A percentile compares a stretch with the other conserved stretches of the same genome.
These are phyloP conservation scores for Tulasnella sp. DNA, from an alignment of 768 basidiomycete species.

Conservation along the genomic window DNA sequence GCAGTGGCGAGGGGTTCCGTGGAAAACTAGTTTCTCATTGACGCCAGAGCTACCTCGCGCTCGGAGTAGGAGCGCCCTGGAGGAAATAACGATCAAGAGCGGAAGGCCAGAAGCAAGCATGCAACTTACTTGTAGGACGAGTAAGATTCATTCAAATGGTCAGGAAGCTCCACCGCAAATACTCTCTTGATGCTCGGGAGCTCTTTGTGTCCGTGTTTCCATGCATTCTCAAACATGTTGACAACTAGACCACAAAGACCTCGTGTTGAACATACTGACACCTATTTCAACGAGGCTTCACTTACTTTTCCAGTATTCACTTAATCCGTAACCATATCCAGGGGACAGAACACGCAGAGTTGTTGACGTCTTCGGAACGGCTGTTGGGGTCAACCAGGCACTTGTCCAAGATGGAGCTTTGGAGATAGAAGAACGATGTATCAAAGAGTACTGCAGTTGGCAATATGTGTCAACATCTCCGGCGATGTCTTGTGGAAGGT, in stretches of 20 bases:
- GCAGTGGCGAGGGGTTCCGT: neutral
- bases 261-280: neutral
- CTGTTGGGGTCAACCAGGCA: neutral
- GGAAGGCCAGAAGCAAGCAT: neutral
- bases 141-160: neutral
- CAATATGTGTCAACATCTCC: neutral
- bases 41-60: neutral
- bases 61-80: neutral
- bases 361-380: neutral
- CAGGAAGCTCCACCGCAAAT: constrained; percentile 1
- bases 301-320: neutral
- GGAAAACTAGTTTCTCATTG: neutral
- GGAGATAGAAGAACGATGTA: neutral
- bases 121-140: neutral
- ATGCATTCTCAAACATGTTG: neutral
- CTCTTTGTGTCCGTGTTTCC: neutral
- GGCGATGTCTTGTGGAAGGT: neutral
- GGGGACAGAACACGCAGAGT: neutral
- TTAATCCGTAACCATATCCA: neutral
- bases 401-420: neutral
- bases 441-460: neutral
- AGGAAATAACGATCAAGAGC: neutral
- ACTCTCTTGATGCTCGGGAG: neutral
- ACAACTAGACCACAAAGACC: neutral
- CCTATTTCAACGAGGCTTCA: neutral